Conservation (phyloP, 2,329 filamentous ascomycete genomes). For the Arachnomyces sp. region DNA sequence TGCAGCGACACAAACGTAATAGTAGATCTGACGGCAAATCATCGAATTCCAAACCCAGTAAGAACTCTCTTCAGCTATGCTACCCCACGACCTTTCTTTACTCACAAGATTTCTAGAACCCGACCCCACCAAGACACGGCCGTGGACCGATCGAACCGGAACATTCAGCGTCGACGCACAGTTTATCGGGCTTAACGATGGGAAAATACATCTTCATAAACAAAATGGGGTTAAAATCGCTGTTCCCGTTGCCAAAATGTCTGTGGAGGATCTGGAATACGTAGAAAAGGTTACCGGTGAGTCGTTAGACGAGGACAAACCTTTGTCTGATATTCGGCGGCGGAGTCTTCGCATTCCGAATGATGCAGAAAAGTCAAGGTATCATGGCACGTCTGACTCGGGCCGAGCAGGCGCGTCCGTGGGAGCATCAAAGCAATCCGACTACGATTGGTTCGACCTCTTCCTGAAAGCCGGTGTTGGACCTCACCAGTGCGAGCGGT, state of each 20-base stretch:
- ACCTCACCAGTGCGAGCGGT: slow-evolving; percentile 87
- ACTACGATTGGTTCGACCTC: slow-evolving; percentile 99
- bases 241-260: slow-evolving; percentile 93
- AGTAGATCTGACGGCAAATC: slow-evolving; percentile 55
- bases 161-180: slow-evolving; percentile 97
- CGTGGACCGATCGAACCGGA: slow-evolving; percentile 90
- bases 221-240: slow-evolving; percentile 97
- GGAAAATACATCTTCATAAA: slow-evolving; percentile 97
- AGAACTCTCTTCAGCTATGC: slow-evolving; percentile 32
- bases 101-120: slow-evolving; percentile 53
- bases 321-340: slow-evolving; percentile 70
- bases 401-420: slow-evolving; percentile 36
- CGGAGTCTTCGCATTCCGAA: slow-evolving; percentile 30
- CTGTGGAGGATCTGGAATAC: slow-evolving; percentile 86
- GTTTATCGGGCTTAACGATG: slow-evolving; percentile 87
- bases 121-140: slow-evolving; percentile 72
- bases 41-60: slow-evolving; percentile 63
- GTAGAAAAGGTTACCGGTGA: slow-evolving; percentile 82
- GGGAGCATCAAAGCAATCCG: slow-evolving; percentile 40
- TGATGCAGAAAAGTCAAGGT: slow-evolving; percentile 42
- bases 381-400: slow-evolving; percentile 23
- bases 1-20: slow-evolving; percentile 67
- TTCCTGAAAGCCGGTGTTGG: slow-evolving; percentile 89
- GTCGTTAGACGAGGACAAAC: slow-evolving; percentile 86
- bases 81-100: background rate